phyloP scores from a whole-genome alignment of 768 basidiomycete species.

The Lentinula sp. region DNA sequence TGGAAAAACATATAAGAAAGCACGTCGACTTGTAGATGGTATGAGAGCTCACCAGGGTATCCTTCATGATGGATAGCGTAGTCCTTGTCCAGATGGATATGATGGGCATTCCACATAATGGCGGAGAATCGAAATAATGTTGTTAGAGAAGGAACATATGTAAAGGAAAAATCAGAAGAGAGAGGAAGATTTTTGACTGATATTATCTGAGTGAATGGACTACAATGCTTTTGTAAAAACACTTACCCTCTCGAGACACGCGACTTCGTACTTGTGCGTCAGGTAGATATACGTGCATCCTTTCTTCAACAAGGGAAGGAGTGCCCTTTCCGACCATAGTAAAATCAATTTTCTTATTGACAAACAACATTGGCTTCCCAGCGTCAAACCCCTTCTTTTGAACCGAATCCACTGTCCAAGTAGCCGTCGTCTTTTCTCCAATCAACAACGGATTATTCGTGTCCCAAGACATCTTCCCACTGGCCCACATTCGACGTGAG shows the following conservation, averaged over 20 bases:
- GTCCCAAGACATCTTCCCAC: conserved; percentile 64
- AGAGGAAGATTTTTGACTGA: conserved; percentile 47
- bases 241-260: conserved; percentile 38
- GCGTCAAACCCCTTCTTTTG: conserved; percentile 63
- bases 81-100: conserved; percentile 77
- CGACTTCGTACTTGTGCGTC: conserved; percentile 22
- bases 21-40: not conserved
- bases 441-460: conserved; percentile 38
- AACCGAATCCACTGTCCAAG: conserved; percentile 41
- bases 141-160: conserved; percentile 59
- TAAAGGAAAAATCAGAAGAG: conserved; percentile 53
- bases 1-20: conserved; percentile 17
- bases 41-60: conserved; percentile 48
- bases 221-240: not conserved
- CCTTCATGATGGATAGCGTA: conserved; percentile 65
- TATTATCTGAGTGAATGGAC: not conserved
- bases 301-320: conserved; percentile 54
- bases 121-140: conserved; percentile 85
- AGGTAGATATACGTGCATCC: conserved; percentile 62
- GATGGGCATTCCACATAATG: conserved; percentile 80
- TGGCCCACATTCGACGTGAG: conserved; percentile 78
- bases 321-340: conserved; percentile 34
- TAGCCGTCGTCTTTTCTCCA: conserved; percentile 46
- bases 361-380: conserved; percentile 67
- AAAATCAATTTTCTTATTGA: conserved; percentile 57